These are phyloP conservation scores for Acer saccharum DNA, from an alignment of 345 rosid genomes.

Conservation along the genomic window DNA sequence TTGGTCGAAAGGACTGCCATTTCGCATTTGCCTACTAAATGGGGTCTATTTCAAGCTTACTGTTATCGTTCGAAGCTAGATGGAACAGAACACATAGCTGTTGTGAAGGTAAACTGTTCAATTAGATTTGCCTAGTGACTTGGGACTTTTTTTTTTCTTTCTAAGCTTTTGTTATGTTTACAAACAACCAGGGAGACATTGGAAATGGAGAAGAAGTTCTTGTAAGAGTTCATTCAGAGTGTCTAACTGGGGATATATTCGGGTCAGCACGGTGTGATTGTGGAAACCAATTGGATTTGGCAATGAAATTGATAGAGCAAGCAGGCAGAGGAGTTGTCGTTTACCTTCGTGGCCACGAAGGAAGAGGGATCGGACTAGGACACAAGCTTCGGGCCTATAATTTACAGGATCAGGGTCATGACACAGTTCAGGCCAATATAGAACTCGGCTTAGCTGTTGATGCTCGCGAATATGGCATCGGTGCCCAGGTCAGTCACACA, in stretches of 20 bases:
- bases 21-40: conserved; percentile 75
- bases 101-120: conserved; percentile 58
- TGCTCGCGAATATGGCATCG: conserved; percentile 86
- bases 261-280: conserved; percentile 89
- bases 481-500: conserved; percentile 69
- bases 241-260: conserved; percentile 84
- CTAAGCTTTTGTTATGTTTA: conserved; percentile 6
- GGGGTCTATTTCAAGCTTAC: conserved; percentile 75
- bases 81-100: conserved; percentile 75
- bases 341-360: conserved; percentile 91
- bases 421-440: conserved; percentile 82
- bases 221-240: conserved; percentile 89
- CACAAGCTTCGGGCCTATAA: conserved; percentile 86
- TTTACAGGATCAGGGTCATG: conserved; percentile 88
- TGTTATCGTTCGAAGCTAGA: conserved; percentile 78
- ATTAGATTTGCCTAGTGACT: neutral
- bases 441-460: conserved; percentile 86
- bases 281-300: conserved; percentile 76
- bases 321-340: conserved; percentile 72
- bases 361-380: conserved; percentile 90
- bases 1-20: conserved; percentile 66
- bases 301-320: conserved; percentile 73
- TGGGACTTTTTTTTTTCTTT: neutral
- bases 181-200: conserved; percentile 51
- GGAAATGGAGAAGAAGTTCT: conserved; percentile 84